Percentiles rank a stretch among this genome's conserved stretches.
phyloP scores from a whole-genome alignment of 2,329 filamentous ascomycete genomes.

The Tolypocladium ovalisporum region DNA sequence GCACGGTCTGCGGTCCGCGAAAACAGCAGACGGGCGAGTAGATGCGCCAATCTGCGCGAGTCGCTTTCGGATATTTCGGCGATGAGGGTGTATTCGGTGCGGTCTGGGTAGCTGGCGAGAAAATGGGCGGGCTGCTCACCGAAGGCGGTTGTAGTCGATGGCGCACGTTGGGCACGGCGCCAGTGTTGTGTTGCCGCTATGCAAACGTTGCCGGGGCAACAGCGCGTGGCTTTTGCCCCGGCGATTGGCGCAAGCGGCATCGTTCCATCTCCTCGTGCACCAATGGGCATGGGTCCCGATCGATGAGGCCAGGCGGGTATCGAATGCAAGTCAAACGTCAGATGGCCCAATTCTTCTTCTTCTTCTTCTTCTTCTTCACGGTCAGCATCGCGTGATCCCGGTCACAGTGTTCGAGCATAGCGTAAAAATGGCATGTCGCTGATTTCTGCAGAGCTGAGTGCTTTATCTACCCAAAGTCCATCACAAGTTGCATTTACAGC shows the following conservation, averaged over 20 bases:
- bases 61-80: not conserved
- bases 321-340: not conserved
- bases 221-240: too few relatives aligned
- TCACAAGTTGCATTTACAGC: not conserved
- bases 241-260: not conserved
- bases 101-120: not conserved
- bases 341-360: too few relatives aligned
- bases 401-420: not conserved
- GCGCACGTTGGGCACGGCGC: not conserved
- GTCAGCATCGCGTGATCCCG: too few relatives aligned
- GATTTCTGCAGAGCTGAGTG: slow-evolving; percentile 10
- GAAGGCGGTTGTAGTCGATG: not conserved
- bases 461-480: slow-evolving; percentile 10
- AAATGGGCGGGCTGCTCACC: not conserved
- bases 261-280: not conserved
- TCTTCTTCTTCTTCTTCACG: not conserved
- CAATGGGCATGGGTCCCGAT: too few relatives aligned
- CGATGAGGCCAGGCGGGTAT: too few relatives aligned
- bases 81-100: not conserved
- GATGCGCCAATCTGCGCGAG: not conserved
- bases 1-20: not conserved
- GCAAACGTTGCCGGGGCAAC: slow-evolving; percentile 8
- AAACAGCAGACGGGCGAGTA: not conserved
- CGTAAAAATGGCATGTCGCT: not conserved
- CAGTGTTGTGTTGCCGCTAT: not conserved